These are phyloP conservation scores for Gilbertella persicaria DNA, from an alignment of 371 early-diverging fungal species.

Conservation along the genomic window DNA sequence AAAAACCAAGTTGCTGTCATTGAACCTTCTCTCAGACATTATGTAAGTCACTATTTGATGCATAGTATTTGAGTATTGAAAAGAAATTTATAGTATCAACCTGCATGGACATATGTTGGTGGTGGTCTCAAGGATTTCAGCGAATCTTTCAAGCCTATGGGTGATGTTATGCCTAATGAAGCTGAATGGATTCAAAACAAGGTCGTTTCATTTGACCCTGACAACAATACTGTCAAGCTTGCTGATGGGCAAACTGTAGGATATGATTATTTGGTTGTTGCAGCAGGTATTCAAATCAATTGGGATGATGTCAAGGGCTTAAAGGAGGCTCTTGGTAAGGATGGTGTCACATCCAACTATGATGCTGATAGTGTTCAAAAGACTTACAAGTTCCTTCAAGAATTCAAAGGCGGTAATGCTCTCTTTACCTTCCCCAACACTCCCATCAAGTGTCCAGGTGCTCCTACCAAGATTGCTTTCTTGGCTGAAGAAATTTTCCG, in stretches of 20 bases:
- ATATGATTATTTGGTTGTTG: conserved; percentile 89
- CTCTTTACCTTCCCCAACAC: conserved; percentile 90
- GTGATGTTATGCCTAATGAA: conserved; percentile 67
- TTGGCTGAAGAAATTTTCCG: conserved; percentile 86
- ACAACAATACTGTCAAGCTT: conserved; percentile 65
- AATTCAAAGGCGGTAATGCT: conserved; percentile 82
- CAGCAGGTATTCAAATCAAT: conserved; percentile 82
- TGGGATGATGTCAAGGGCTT: conserved; percentile 83
- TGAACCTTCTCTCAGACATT: conserved; percentile 78
- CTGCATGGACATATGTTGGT: conserved; percentile 89
- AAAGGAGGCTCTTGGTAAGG: conserved; percentile 73
- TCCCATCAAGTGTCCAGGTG: conserved; percentile 91
- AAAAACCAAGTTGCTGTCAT: conserved; percentile 76
- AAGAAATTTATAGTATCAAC: conserved; percentile 68
- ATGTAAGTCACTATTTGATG: no score
- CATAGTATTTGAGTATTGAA: no score
- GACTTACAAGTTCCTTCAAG: conserved; percentile 73
- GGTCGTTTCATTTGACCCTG: conserved; percentile 71
- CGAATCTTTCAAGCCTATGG: conserved; percentile 71
- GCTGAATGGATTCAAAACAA: conserved; percentile 79
- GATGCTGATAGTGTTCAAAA: conserved; percentile 75
- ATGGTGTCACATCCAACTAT: conserved; percentile 86
- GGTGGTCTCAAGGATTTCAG: conserved; percentile 80
- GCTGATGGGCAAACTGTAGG: conserved; percentile 67
- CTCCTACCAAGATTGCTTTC: conserved; percentile 90